Evolutionary conservation across 805 yeast species (phyloP).

Genomic region (Lipomyces mesembrius): DNA sequence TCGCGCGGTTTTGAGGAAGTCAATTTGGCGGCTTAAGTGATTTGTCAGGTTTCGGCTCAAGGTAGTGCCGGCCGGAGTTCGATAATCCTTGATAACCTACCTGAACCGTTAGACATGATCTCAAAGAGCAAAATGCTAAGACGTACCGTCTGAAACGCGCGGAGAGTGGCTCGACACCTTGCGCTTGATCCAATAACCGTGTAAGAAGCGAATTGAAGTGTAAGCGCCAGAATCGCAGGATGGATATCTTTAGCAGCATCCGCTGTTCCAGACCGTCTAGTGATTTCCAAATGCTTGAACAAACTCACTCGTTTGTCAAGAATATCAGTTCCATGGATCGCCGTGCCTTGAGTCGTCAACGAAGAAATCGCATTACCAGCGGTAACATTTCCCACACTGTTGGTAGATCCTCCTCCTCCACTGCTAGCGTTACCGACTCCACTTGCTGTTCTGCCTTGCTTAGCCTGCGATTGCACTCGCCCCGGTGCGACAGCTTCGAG

Average conservation of each 20-base stretch:
- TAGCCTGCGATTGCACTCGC: slow-evolving; percentile 39
- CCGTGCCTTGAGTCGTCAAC: slow-evolving; percentile 21
- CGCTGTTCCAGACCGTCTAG: slow-evolving; percentile 51
- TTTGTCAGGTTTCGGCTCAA: slow-evolving; percentile 86
- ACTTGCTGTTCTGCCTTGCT: slow-evolving; percentile 20
- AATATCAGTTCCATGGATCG: slow-evolving; percentile 21
- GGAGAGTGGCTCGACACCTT: slow-evolving; percentile 82
- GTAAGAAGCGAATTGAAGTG: slow-evolving; percentile 80
- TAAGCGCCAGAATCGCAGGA: slow-evolving; percentile 78
- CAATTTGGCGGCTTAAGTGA: slow-evolving; percentile 89
- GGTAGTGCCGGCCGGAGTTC: slow-evolving; percentile 83
- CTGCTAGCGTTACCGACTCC: slow-evolving; percentile 42
- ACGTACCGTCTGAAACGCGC: slow-evolving; percentile 63
- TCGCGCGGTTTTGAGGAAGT: slow-evolving; percentile 84
- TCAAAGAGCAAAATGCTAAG: background rate
- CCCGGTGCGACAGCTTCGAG: slow-evolving; percentile 7
- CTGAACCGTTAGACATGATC: background rate
- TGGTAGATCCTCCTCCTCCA: slow-evolving; percentile 52
- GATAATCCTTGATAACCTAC: slow-evolving; percentile 74
- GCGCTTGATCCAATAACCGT: slow-evolving; percentile 88
- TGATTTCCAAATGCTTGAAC: slow-evolving; percentile 49
- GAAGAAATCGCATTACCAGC: slow-evolving; percentile 52
- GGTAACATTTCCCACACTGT: slow-evolving; percentile 52
- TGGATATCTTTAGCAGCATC: slow-evolving; percentile 74
- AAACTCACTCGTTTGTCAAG: slow-evolving; percentile 41